Evolutionary conservation across 2,329 filamentous ascomycete genomes (phyloP), one percentile per base, ranked within the genome.

Genomic region (Xylaria sp.): DNA sequence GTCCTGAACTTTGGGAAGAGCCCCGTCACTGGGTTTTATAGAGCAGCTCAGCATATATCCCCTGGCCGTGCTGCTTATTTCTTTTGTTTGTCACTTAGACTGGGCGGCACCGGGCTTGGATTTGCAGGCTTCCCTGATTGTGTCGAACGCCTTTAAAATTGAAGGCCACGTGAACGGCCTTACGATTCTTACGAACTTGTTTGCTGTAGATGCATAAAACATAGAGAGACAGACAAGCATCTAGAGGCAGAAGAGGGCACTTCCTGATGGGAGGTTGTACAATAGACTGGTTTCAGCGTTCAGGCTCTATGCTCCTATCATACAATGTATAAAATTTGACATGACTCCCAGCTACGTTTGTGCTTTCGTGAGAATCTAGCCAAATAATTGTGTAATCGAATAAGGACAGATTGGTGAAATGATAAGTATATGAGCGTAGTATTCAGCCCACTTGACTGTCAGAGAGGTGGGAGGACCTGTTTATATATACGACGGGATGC

Each of bases 61-160:
- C 55, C 55, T 54, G 53, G 50, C 56, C 64, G 69, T 71, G 75
- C 73, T 76, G 73, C 71, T 71, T 72, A 70, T 72, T 71, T 62
- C 58, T 68, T 71, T 70, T 68, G 67, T 73, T 75, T 70, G 71
- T 66, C 72, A 74, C 75, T 76, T 77, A 77, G 74, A 77, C 72
- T 72, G 70, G 72, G 73, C 69, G 74, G 74, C 65, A 69, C 71
- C 61, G 72, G 74, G 71, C 70, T 64, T 70, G 73, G 72, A 71
- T 73, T 71, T 74, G 67, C 72, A 74, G 72, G 72, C 72, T 76
- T 75, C 72, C 70, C 64, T 69, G 65, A 67, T 69, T 71, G 68
- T 75, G 72, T 74, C 66, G 72, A 67, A 64, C 68, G 64, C 61
- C 62, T 69, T 62, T 65, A 56, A 56, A 57, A 60, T 55, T 57